Base-by-base conservation (phyloP, 306 rosid genomes). In the Ormosia emarginata region DNA sequence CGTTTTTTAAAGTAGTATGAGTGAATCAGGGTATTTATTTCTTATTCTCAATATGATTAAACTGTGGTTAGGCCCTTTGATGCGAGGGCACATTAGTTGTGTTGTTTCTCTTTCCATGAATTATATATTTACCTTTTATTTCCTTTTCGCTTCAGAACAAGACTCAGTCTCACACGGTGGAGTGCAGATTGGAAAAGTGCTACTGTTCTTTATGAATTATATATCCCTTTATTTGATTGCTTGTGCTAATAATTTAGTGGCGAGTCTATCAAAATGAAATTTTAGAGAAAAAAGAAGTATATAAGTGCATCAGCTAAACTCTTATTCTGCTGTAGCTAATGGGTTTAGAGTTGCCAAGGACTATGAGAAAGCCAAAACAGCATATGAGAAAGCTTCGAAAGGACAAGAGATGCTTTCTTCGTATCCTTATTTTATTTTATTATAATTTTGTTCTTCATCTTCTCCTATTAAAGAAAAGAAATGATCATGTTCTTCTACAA, bases 391-490 rank as follows among this genome's bases (percentile, higher is more conserved):
- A 80, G 99, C 99, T 82, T 95, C 98, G 0, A 87, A 92, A 88
- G 99, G 98, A 86, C 99, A 95, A 74, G 98, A 93, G 85, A 87
- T 95, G 96, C 90, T 93, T 80, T 83, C 97, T 34, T 95, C 99
- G 98, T 95, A 95, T 91, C 99, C 99, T 90, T 76, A 14, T 84
- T 53, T 77, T 29, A 18, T 79, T 56, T 72, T 47, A 40, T 46
- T 67, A 46, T 2, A 0, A 34, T 70, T 2, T 65, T 18, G 2
- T 39, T 15, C 64, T 52, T 37, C 30, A 24, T 74, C 6, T 32
- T 17, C 36, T 64, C 47, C 66, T 40, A 3, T 44, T 7, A 37
- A 46, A 61, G 40, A 14, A 30, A 39, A 30, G 17, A 75, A 36
- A 0, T 47, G 12, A 64, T 77, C 10, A 7, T 40, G n/a, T 49